Base-by-base conservation (phyloP, 345 rosid species). In the Boechera stricta region DNA sequence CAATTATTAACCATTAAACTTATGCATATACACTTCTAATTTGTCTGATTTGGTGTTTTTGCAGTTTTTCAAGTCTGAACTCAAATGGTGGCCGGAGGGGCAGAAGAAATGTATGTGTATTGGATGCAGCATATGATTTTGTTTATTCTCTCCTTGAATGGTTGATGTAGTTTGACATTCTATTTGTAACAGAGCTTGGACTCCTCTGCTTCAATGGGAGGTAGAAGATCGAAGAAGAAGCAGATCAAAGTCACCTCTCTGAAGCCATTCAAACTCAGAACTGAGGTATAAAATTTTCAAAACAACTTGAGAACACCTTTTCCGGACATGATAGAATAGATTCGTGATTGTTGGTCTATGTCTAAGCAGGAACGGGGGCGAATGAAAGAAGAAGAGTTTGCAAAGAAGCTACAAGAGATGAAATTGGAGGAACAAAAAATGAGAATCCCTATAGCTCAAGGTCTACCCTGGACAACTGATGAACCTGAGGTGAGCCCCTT, bases 401-500 rank as follows among this genome's bases (percentile, higher is more conserved):
- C 79, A 73, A 91, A 90, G 87, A 96, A 87, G 84, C 32, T 91
- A 51, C 91, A 84, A 56, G 93, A 93, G 80, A 85, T 86, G 89
- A 81, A 73, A 83, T 24, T 61, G 7, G 93, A 88, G 71, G 90
- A 88, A 80, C 90, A 86, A 80, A 96, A 74, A 70, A 82, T 60
- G 77, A 83, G 97, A 66, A 81, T 90, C 42, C 99, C 97, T 0
- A 63, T 87, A 33, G 99, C 99, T 18, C 98, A 91, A 84, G 98
- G 97, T 69, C 93, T 91, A 72, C 98, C 99, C 16, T 91, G 87
- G 88, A 96, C 99, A 71, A 93, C 97, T 48, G 99, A 95, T 73
- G 99, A 90, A 63, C 97, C 98, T 21, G 96, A 95, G 89, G 99
- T 90, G 66, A 81, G 79, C 42, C 12, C 35, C 21, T 56, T 29